These are phyloP conservation scores for Rubroboletus pulcherrimus DNA, from an alignment of 768 basidiomycete genomes.

Conservation along the genomic window DNA sequence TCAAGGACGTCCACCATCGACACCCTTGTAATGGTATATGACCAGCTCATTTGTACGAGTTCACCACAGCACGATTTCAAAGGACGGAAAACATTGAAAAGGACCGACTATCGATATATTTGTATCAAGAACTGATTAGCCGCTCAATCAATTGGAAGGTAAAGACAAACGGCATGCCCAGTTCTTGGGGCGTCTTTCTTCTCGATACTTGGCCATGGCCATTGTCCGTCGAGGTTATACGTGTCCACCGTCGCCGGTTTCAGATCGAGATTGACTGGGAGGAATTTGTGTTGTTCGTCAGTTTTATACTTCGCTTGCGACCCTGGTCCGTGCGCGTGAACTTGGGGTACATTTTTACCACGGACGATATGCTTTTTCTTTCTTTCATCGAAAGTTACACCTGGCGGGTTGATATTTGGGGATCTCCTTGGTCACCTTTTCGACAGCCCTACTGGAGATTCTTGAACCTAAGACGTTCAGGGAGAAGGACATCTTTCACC, in stretches of 20 bases:
- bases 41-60: not conserved
- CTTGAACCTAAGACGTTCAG: slow-evolving; percentile 55
- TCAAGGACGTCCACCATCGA: not conserved
- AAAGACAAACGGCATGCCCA: slow-evolving; percentile 69
- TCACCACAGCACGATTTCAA: not conserved
- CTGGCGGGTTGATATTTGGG: slow-evolving; percentile 74
- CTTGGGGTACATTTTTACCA: slow-evolving; percentile 4
- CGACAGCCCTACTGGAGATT: slow-evolving; percentile 35
- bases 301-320: slow-evolving; percentile 19
- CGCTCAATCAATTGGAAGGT: slow-evolving; percentile 44
- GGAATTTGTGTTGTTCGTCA: slow-evolving; percentile 20
- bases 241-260: slow-evolving; percentile 29
- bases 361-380: not conserved
- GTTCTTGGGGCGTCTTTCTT: slow-evolving; percentile 47
- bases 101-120: not conserved
- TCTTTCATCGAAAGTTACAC: slow-evolving; percentile 64
- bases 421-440: slow-evolving; percentile 31
- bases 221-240: slow-evolving; percentile 20
- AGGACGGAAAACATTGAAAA: not conserved
- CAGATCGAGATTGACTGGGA: slow-evolving; percentile 43
- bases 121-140: slow-evolving; percentile 72
- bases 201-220: slow-evolving; percentile 38
- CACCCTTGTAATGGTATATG: not conserved
- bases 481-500: slow-evolving; percentile 59
- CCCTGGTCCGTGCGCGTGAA: slow-evolving; percentile 54